These are phyloP conservation scores for Phytopythium mirpurense DNA, from an alignment of 352 stramenopile species.

Conservation along the genomic window DNA sequence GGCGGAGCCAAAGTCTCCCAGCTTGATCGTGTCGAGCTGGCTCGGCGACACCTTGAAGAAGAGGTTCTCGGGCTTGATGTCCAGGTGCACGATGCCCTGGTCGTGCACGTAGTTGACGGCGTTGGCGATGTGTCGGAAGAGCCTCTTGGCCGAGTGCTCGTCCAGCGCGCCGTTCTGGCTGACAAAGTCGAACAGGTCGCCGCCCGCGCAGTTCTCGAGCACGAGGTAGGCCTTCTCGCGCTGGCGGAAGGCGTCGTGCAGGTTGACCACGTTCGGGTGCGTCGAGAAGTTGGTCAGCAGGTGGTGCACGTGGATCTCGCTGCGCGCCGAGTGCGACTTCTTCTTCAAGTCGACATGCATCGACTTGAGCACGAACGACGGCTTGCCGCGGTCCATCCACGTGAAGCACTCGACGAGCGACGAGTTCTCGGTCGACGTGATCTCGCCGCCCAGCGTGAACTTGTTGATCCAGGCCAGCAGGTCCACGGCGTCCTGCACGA, in stretches of 20 bases:
- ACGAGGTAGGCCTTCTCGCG: conserved; percentile 61
- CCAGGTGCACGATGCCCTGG: conserved; percentile 59
- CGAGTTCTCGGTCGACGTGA: conserved; percentile 50
- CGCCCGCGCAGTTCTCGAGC: conserved; percentile 54
- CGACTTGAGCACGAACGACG: conserved; percentile 64
- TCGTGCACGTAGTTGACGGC: conserved; percentile 53
- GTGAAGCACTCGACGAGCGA: conserved; percentile 59
- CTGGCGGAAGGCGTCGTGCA: conserved; percentile 61
- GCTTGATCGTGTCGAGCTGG: conserved; percentile 48
- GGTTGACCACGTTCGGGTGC: conserved; percentile 58
- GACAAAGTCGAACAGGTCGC: conserved; percentile 59
- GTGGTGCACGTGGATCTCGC: conserved; percentile 62
- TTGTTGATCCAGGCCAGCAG: conserved; percentile 66
- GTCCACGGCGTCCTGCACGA: conserved; percentile 60
- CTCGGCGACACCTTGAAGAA: conserved; percentile 54
- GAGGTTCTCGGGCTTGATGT: conserved; percentile 80
- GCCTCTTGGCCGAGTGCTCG: conserved; percentile 34
- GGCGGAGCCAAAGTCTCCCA: conserved; percentile 71
- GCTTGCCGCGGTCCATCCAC: conserved; percentile 47
- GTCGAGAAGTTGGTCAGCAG: conserved; percentile 64
- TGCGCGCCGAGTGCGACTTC: conserved; percentile 36
- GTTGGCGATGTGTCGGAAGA: conserved; percentile 50
- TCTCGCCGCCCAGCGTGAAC: conserved; percentile 51
- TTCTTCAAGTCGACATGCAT: conserved; percentile 49
- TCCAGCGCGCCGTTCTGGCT: conserved; percentile 45